Conservation (phyloP, 2,329 filamentous ascomycete genomes). For the Orbilia oligospora region DNA sequence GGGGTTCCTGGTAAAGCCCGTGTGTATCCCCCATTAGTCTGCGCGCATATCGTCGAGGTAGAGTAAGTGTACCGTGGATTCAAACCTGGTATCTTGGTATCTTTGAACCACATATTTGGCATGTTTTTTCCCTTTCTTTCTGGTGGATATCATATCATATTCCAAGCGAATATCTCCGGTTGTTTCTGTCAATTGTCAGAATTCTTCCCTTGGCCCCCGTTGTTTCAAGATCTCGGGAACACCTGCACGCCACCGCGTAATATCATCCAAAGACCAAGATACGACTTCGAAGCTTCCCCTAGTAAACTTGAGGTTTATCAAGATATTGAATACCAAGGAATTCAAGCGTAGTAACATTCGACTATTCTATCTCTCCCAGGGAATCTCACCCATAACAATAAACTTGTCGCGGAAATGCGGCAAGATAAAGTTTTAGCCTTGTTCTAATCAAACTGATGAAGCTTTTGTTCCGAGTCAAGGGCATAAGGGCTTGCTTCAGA, state of each 20-base stretch:
- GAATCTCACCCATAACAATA: not conserved
- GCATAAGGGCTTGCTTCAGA: not conserved
- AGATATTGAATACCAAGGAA: not conserved
- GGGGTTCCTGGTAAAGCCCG: not conserved
- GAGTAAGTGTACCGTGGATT: not conserved
- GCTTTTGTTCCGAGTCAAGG: constrained; percentile 2
- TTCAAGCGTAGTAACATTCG: not conserved
- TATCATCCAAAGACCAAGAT: not conserved
- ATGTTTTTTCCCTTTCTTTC: no score
- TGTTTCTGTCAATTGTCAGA: not conserved
- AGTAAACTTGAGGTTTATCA: not conserved
- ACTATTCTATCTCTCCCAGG: constrained; percentile 16
- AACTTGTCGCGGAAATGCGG: constrained; percentile 15
- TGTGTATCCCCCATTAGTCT: constrained; percentile 6
- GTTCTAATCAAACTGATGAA: constrained; percentile 1
- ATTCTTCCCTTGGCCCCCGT: not conserved
- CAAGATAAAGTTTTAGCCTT: constrained; percentile 10
- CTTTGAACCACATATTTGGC: not conserved
- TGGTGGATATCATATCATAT: no score
- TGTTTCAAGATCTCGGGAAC: constrained; percentile 46
- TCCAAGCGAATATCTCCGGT: constrained; percentile 15
- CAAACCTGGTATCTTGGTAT: constrained; percentile 5
- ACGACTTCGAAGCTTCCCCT: no score
- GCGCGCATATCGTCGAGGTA: constrained; percentile 9
- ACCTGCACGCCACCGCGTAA: constrained; percentile 24